Evolutionary conservation across 352 stramenopile genomes (phyloP).

Genomic region (Pythium sukuiense): DNA sequence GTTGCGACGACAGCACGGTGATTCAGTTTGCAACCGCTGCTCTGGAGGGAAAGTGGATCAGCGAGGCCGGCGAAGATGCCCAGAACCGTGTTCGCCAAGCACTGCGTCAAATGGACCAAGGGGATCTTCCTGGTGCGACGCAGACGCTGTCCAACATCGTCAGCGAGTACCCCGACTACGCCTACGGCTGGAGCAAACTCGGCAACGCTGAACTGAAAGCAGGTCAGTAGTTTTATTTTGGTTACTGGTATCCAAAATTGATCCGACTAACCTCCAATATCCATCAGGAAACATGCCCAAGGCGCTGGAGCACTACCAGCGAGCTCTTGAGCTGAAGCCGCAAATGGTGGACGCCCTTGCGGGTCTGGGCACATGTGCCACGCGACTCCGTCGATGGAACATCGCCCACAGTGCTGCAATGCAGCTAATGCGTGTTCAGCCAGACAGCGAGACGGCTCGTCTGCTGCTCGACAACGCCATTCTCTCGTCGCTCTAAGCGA

Average conservation of each 20-base stretch:
- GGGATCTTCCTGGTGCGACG: slow-evolving; percentile 41
- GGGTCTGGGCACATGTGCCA: slow-evolving; percentile 73
- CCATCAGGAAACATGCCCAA: slow-evolving; percentile 45
- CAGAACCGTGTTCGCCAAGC: slow-evolving; percentile 42
- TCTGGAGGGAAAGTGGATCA: slow-evolving; percentile 73
- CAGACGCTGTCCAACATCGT: slow-evolving; percentile 51
- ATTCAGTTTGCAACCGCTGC: slow-evolving; percentile 70
- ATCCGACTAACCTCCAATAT: no score
- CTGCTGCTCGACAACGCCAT: slow-evolving; percentile 72
- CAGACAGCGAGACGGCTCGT: slow-evolving; percentile 58
- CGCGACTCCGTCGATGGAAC: slow-evolving; percentile 61
- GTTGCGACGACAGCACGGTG: slow-evolving; percentile 63
- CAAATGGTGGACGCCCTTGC: slow-evolving; percentile 67
- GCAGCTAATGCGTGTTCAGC: slow-evolving; percentile 59
- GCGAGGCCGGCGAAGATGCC: slow-evolving; percentile 47
- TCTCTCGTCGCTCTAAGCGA: slow-evolving; percentile 24
- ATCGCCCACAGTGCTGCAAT: slow-evolving; percentile 56
- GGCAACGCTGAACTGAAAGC: slow-evolving; percentile 58
- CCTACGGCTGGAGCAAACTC: slow-evolving; percentile 80
- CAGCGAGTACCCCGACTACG: slow-evolving; percentile 48
- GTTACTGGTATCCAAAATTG: no score
- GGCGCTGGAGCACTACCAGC: slow-evolving; percentile 60
- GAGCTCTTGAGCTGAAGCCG: slow-evolving; percentile 66
- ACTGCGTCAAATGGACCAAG: slow-evolving; percentile 42
- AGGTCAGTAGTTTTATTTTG: slow-evolving; percentile 29